phyloP scores from a whole-genome alignment of 768 basidiomycete genomes.

The Boletus pseudopeckii region DNA sequence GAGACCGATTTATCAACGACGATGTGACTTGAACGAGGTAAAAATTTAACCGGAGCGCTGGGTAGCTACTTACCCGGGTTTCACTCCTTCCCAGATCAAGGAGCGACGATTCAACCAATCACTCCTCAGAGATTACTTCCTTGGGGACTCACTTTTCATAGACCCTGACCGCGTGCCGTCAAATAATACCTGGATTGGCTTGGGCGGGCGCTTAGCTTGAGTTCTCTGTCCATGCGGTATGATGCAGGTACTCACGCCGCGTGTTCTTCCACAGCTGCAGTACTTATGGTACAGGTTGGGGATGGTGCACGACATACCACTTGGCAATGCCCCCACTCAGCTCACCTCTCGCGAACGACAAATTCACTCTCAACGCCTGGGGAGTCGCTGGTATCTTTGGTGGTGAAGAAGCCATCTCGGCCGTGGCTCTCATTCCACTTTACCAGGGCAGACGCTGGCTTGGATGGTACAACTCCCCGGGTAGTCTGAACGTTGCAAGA shows the following conservation, averaged over 20 bases:
- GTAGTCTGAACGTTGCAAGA: slow-evolving; percentile 29
- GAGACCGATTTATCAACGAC: too few species aligned
- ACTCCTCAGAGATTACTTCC: neutral
- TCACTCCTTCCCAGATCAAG: too few species aligned
- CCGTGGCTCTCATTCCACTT: slow-evolving; percentile 31
- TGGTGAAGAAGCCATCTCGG: slow-evolving; percentile 31
- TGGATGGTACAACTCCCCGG: slow-evolving; percentile 36
- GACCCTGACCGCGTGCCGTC: slow-evolving; percentile 2
- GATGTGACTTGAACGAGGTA: too few species aligned
- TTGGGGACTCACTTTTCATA: neutral
- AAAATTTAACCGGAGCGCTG: neutral
- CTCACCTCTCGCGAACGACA: slow-evolving; percentile 3
- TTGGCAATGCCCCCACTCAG: slow-evolving; percentile 13
- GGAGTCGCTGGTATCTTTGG: slow-evolving; percentile 36
- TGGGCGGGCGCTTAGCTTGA: neutral
- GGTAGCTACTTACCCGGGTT: neutral
- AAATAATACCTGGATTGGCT: neutral
- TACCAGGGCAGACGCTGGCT: slow-evolving; percentile 29
- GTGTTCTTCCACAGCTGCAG: neutral
- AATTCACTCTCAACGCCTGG: slow-evolving; percentile 25
- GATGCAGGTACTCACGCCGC: neutral
- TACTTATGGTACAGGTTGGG: neutral
- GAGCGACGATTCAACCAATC: neutral
- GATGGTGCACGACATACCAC: neutral
- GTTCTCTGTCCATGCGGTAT: neutral